A percentile compares a stretch with the other conserved stretches of the same genome.
Evolutionary conservation across 441 rosid species (phyloP).

Genomic region (Manihot esculenta): DNA sequence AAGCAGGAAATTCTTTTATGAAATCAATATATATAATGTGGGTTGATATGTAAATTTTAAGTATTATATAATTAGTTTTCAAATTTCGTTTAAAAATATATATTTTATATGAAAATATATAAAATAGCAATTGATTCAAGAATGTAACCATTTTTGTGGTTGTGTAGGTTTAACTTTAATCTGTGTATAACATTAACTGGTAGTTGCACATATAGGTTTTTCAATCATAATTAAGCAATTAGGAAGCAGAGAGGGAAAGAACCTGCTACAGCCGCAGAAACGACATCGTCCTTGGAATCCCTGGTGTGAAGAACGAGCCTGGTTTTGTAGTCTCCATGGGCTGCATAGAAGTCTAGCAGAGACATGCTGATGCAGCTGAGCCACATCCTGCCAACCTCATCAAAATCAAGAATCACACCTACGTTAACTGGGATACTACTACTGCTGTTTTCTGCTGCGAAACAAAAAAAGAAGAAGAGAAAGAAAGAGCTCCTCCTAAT

Average conservation of each 20-base stretch:
- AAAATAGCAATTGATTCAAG: no score
- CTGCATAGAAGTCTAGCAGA: not conserved
- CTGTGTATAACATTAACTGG: no score
- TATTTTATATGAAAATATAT: no score
- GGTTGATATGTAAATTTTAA: no score
- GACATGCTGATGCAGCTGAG: not conserved
- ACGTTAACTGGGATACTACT: not conserved
- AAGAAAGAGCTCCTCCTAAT: not conserved
- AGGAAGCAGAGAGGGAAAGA: not conserved
- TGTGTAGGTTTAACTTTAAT: no score
- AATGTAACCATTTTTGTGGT: no score
- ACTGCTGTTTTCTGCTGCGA: not conserved
- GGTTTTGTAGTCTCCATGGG: not conserved
- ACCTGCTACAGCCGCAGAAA: not conserved
- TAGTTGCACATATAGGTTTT: no score
- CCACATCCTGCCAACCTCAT: not conserved
- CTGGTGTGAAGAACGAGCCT: not conserved
- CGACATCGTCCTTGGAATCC: not conserved
- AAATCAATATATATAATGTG: no score
- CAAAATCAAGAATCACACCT: not conserved
- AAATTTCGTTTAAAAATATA: no score
- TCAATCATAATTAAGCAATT: no score
- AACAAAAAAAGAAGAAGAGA: not conserved
- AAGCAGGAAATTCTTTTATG: no score
- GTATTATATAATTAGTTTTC: no score